Percentiles rank a stretch among this genome's conserved stretches.
Conservation (phyloP, 805 yeast genomes). For the Schwanniomyces pseudopolymorphus region DNA sequence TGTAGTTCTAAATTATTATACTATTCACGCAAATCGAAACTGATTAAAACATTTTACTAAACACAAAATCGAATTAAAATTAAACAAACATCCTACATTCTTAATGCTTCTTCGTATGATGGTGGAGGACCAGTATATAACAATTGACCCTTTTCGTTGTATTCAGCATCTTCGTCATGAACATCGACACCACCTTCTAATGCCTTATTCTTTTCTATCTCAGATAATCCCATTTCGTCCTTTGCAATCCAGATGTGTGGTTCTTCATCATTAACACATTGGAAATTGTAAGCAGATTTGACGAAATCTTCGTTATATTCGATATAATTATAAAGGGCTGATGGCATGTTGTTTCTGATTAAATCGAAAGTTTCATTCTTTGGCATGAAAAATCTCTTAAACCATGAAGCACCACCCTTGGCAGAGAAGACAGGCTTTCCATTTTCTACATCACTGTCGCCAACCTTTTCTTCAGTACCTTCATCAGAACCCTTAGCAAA, state of each 20-base stretch:
- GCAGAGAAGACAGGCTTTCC: slow-evolving; percentile 7
- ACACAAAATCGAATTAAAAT: slow-evolving; percentile 1
- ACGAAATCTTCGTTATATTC: slow-evolving; percentile 42
- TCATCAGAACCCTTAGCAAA: slow-evolving; percentile 2
- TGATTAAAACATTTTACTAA: not conserved
- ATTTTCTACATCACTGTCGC: not conserved
- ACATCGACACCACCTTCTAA: slow-evolving; percentile 55
- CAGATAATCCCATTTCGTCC: slow-evolving; percentile 67
- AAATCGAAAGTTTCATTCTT: slow-evolving; percentile 45
- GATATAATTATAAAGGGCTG: slow-evolving; percentile 36
- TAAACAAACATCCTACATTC: slow-evolving; percentile 18
- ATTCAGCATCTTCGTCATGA: slow-evolving; percentile 55
- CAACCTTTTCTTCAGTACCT: slow-evolving; percentile 4
- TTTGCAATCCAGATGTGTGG: slow-evolving; percentile 72
- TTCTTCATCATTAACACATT: slow-evolving; percentile 53
- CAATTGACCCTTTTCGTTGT: slow-evolving; percentile 56
- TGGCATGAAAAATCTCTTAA: slow-evolving; percentile 48
- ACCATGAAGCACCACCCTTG: slow-evolving; percentile 24
- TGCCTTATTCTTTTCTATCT: slow-evolving; percentile 56
- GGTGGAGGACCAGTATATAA: slow-evolving; percentile 68
- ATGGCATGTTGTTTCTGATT: slow-evolving; percentile 47
- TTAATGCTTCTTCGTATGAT: slow-evolving; percentile 53
- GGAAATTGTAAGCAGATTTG: slow-evolving; percentile 50
- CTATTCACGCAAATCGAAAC: not conserved
- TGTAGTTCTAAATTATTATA: not conserved